Evolutionary conservation across 2,329 filamentous ascomycete species (phyloP), one percentile per base, ranked within the genome.

Genomic region (Onygenales sp.): DNA sequence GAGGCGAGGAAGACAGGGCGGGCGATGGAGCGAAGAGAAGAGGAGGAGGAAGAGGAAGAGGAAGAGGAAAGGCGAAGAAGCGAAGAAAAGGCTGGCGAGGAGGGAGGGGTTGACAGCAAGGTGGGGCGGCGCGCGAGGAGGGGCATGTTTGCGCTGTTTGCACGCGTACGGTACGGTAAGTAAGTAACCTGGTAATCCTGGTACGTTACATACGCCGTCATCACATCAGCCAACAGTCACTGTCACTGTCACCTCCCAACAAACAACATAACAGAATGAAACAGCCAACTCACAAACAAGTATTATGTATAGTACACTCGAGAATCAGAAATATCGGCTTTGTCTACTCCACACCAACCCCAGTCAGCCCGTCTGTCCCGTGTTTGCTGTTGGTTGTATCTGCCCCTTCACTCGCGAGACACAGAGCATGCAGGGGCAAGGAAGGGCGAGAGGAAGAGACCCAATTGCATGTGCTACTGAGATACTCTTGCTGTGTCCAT

Each of bases 1-100:
- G 69, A 66, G 63, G 68, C 64, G 66, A 66, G 62, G 21, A 27
- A 3, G 21, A 27, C 21, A 27, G 71, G 70, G 60, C 69, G 66
- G 63, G 64, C 66, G 59, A 65, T 63, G 64, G 63, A 56, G 43
- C 52, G 50, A 38, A 54, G 52, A 55, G 49, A 57, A 50, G 49
- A 50, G 55, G 47, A 60, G 55, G 58, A 60, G 51, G 62, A 56
- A 43, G 55, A 61, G 60, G 55, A 58, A 52, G 58, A 57, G 46
- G 54, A 39, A 46, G 42, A 21, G 27, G 35, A 38, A 27, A 33
- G 46, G 35, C 38, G 35, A 33, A 38, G 31, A 45, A 54, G 51
- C 27, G 49, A 57, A 57, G 54, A 50, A 48, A 51, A 48, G 17
- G 17, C 17, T 17, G 17, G 17, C 17, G 17, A 17, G 39, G 54